A percentile compares a stretch with the other conserved stretches of the same genome.
Conservation (phyloP, 345 rosid genomes). For the Citrus australasica region DNA sequence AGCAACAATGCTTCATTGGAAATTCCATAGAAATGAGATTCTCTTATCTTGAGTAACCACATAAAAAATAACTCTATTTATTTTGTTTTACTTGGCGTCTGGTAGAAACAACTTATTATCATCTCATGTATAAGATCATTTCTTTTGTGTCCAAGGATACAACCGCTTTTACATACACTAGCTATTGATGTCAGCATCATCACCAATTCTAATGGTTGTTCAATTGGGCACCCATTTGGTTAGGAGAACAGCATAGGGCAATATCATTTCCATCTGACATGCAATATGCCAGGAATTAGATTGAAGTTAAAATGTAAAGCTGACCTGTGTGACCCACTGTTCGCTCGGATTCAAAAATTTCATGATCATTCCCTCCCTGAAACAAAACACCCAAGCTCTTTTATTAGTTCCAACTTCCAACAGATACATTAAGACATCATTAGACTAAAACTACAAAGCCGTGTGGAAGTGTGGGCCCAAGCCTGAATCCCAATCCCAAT, state of each 20-base stretch:
- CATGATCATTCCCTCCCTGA: slow-evolving; percentile 94
- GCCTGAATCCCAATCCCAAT: not conserved
- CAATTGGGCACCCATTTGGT: not conserved
- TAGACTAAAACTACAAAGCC: not conserved
- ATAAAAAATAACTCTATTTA: not conserved
- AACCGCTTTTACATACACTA: not conserved
- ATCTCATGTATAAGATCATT: not conserved
- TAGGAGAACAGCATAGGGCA: not conserved
- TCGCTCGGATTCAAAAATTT: slow-evolving; percentile 78
- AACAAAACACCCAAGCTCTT: slow-evolving; percentile 5
- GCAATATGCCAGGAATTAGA: not conserved
- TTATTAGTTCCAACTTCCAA: not conserved
- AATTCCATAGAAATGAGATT: not conserved
- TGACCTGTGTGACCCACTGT: slow-evolving; percentile 92
- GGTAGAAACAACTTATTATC: not conserved
- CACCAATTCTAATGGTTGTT: not conserved
- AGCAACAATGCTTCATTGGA: not conserved
- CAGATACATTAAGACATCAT: not conserved
- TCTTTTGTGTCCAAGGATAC: not conserved
- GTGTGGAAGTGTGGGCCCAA: not conserved
- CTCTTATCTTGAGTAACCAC: not conserved
- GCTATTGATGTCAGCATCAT: not conserved
- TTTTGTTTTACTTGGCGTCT: not conserved
- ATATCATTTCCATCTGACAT: not conserved
- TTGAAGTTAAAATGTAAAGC: slow-evolving; percentile 13